Evolutionary conservation across 2,329 filamentous ascomycete genomes (phyloP).

Genomic region (Epichloe festucae): DNA sequence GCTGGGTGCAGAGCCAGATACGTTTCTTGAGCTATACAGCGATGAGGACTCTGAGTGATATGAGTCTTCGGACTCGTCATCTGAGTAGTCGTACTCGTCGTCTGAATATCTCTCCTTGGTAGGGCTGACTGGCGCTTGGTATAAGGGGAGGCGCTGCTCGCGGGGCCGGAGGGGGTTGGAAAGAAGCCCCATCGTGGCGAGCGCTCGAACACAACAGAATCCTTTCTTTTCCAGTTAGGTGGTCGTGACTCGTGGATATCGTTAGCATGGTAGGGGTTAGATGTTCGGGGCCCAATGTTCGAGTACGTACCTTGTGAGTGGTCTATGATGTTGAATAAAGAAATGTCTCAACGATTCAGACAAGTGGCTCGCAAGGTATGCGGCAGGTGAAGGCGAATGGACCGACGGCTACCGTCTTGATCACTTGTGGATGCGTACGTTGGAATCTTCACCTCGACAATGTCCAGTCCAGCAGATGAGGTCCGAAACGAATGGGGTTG

Average conservation of each 20-base stretch:
- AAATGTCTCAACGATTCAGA: not conserved
- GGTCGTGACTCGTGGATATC: not conserved
- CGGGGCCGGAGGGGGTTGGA: slow-evolving; percentile 35
- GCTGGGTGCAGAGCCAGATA: slow-evolving; percentile 30
- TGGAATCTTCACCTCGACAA: not conserved
- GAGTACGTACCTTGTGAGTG: not conserved
- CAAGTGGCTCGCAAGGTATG: slow-evolving; percentile 1
- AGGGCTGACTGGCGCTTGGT: slow-evolving; percentile 30
- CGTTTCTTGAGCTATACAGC: slow-evolving; percentile 42
- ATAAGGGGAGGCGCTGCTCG: slow-evolving; percentile 34
- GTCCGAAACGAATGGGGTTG: not conserved
- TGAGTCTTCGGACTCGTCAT: slow-evolving; percentile 30
- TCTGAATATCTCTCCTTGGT: slow-evolving; percentile 40
- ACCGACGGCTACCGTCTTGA: not conserved
- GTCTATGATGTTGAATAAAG: not conserved
- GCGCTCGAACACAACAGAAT: not conserved
- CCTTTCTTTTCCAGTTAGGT: not conserved
- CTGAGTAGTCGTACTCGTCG: slow-evolving; percentile 34
- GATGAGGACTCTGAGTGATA: slow-evolving; percentile 23
- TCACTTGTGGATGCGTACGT: not conserved
- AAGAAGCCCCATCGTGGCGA: slow-evolving; percentile 34
- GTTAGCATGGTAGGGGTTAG: not conserved
- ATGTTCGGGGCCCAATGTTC: too few species aligned
- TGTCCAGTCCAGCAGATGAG: not conserved
- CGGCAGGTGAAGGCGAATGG: not conserved